Percentiles rank a stretch among this genome's conserved stretches.
phyloP scores from a whole-genome alignment of 2,329 filamentous ascomycete species.

The Claviceps citrina region DNA sequence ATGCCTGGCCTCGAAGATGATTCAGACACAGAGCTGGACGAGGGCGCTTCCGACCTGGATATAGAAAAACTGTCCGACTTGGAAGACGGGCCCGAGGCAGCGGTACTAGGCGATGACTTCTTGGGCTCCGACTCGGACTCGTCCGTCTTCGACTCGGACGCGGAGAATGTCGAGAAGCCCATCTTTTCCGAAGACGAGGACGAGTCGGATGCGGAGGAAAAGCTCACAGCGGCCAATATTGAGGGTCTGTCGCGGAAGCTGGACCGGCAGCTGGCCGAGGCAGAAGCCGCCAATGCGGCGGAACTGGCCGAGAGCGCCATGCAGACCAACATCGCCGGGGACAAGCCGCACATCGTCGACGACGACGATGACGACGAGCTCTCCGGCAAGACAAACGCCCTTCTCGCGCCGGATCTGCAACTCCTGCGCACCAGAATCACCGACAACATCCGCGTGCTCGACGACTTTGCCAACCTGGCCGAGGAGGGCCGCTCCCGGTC shows the following conservation, averaged over 20 bases:
- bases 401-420: conserved; percentile 78
- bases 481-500: conserved; percentile 68
- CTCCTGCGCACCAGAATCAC: conserved; percentile 78
- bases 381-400: conserved; percentile 41
- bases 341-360: conserved; percentile 52
- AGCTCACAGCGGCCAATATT: conserved; percentile 89
- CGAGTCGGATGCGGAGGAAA: conserved; percentile 75
- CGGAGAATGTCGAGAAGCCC: conserved; percentile 35
- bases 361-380: conserved; percentile 44
- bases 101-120: conserved; percentile 42
- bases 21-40: conserved; percentile 26
- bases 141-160: conserved; percentile 58
- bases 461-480: conserved; percentile 69
- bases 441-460: conserved; percentile 80
- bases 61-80: conserved; percentile 24
- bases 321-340: conserved; percentile 84
- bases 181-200: conserved; percentile 96
- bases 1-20: conserved; percentile 12
- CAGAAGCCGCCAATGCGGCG: conserved; percentile 68
- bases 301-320: conserved; percentile 74
- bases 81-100: conserved; percentile 21
- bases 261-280: conserved; percentile 59
- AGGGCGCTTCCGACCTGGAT: conserved; percentile 32
- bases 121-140: conserved; percentile 38
- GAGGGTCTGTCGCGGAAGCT: conserved; percentile 76